Base-by-base conservation (phyloP, 2,329 filamentous ascomycete genomes). In the Aureobasidium mangrovei region DNA sequence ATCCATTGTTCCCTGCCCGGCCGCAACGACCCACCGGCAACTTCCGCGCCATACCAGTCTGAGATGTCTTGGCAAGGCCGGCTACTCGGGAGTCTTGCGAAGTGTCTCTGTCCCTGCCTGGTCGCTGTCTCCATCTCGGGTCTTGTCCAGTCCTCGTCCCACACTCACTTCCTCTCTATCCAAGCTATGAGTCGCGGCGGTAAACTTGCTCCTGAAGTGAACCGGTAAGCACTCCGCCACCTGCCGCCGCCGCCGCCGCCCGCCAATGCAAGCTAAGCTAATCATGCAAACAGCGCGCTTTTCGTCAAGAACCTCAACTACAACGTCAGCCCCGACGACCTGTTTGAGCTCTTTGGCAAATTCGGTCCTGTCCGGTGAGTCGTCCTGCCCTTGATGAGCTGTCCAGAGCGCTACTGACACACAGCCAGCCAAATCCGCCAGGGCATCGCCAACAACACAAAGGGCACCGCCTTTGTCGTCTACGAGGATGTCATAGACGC, bases 281-380 rank as follows among this genome's bases (percentile, higher is more conserved):
- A 69, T 63, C 40, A 60, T 60, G 60, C 57, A 58, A 55, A 55
- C 60, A 95, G 91, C 85, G 91, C 93, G 85, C 88, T 98, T 79
- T 97, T 97, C 83, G 91, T 97, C 69, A 97, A 97, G 88, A 97
- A 98, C 83, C 83, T 97, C 78, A 95, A 91, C 86, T 97, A 96
- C 83, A 95, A 94, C 86, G 91, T 98, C 69, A 93, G 90, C 68
- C 86, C 91, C 67, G 91, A 96, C 76, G 91, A 97, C 75, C 83
- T 98, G 63, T 98, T 96, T 75, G 91, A 96, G 71, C 87, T 98
- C 70, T 98, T 98, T 77, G 91, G 88, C 72, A 95, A 95, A 76
- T 96, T 95, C 71, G 91, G 91, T 60, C 87, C 90, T 64, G 91
- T 96, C 71, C 87, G 90, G 89, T 52, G 48, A 42, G 48, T 24